Base-by-base conservation (phyloP, 352 stramenopile genomes). In the Globisporangium okanoganense region DNA sequence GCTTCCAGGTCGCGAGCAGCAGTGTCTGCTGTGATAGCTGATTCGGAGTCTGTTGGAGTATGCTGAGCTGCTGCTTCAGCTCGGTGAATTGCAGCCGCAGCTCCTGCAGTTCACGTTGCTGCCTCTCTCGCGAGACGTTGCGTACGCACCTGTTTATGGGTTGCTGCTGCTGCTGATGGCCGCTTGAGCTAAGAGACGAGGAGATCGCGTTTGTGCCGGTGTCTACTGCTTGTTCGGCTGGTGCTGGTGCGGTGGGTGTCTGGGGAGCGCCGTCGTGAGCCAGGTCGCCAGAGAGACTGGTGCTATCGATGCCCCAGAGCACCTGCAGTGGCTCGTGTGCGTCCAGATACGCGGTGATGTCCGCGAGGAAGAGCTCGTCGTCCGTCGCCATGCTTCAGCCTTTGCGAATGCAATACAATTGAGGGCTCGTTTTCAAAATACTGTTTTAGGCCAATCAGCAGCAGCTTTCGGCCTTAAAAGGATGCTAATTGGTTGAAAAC, bases 341-440 rank as follows among this genome's bases (percentile, higher is more conserved):
- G 24, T 61, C 55, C 38, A 61, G 22, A 35, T 53, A 53, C 27
- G 41, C 55, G 10, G 41, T 18, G 27, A 61, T 61, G 41, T 43
- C 41, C 38, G 18, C 40, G 16, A 53, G 43, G n/a, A 61, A 51
- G 5, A 16, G 8, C 41, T 61, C 41, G 0, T 61, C 41, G 2
- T 13, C 6, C 10, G 24, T 3, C 10, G 44, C 22, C 44, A 51
- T 50, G 35, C 35, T 40, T 35, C 29, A 35, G 35, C 35, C 10
- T 35, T 35, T 35, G 29, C 29, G 29, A 35, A 35, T 8, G 3
- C 7, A 35, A 35, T 3, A 35, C 29, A n/a, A n/a, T n/a, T n/a
- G n/a, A n/a, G n/a, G 3, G 29, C 29, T 33, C 29, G 6, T 7
- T 33, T 33, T 33, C 29, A n/a, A n/a, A n/a, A n/a, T 6, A 3